Evolutionary conservation across 768 basidiomycete species (phyloP).

Genomic region (Chlorophyllum brunneum): DNA sequence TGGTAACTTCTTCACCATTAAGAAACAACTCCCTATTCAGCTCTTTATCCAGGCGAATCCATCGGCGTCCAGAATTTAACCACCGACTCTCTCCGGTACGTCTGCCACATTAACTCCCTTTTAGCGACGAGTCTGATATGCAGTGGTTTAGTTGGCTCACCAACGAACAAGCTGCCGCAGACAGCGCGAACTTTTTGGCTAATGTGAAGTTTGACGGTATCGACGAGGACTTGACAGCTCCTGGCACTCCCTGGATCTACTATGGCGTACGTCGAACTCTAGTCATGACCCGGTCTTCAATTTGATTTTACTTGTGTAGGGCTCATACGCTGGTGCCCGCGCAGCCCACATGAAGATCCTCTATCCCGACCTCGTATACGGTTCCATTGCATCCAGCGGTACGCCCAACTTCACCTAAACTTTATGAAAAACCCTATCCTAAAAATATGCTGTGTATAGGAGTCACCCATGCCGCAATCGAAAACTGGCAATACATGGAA

Average conservation of each 20-base stretch:
- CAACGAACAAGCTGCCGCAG: slow-evolving; percentile 85
- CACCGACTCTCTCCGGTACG: slow-evolving; percentile 18
- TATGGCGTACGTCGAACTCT: slow-evolving; percentile 64
- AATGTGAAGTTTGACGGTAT: slow-evolving; percentile 74
- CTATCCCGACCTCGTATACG: slow-evolving; percentile 86
- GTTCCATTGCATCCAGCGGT: slow-evolving; percentile 88
- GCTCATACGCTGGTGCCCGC: slow-evolving; percentile 90
- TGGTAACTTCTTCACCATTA: slow-evolving; percentile 33
- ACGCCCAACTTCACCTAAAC: slow-evolving; percentile 15
- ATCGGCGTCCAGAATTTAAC: slow-evolving; percentile 18
- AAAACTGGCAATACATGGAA: slow-evolving; percentile 88
- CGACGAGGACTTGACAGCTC: slow-evolving; percentile 65
- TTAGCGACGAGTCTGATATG: background rate
- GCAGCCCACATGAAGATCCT: slow-evolving; percentile 88
- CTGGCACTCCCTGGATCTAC: slow-evolving; percentile 83
- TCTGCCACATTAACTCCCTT: background rate
- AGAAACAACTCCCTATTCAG: background rate
- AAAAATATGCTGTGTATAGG: slow-evolving; percentile 30
- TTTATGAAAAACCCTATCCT: background rate
- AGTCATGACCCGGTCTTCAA: background rate
- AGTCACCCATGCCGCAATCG: slow-evolving; percentile 80
- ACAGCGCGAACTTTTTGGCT: slow-evolving; percentile 89
- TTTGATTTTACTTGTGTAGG: slow-evolving; percentile 36
- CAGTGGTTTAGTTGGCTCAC: slow-evolving; percentile 64
- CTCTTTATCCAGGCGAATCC: slow-evolving; percentile 12